Conservation (phyloP, 805 yeast genomes). For the Wickerhamomyces mucosus region DNA sequence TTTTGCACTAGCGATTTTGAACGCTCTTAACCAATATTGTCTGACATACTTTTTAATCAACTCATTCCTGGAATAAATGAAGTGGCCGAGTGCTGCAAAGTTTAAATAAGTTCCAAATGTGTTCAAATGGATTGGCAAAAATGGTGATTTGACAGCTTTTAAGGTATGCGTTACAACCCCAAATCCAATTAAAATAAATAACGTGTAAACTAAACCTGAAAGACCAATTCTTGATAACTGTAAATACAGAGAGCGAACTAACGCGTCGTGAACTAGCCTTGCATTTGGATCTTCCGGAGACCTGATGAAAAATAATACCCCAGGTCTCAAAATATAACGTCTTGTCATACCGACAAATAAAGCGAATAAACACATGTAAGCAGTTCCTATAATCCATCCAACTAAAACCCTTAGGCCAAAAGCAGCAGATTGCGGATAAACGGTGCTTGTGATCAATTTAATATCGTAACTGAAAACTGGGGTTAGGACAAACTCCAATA, state of each 20-base stretch:
- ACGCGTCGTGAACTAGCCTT: slow-evolving; percentile 76
- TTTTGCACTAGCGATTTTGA: slow-evolving; percentile 41
- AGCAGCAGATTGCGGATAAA: no score
- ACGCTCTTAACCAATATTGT: slow-evolving; percentile 53
- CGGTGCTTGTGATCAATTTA: neutral
- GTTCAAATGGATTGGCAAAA: slow-evolving; percentile 12
- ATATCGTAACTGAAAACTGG: slow-evolving; percentile 35
- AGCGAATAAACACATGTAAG: slow-evolving; percentile 83
- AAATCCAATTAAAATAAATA: slow-evolving; percentile 65
- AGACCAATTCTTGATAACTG: slow-evolving; percentile 67
- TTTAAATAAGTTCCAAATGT: neutral
- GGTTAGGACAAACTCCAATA: slow-evolving; percentile 58
- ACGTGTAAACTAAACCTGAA: slow-evolving; percentile 66
- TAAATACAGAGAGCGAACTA: slow-evolving; percentile 61
- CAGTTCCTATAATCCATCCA: slow-evolving; percentile 65
- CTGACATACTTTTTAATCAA: slow-evolving; percentile 28
- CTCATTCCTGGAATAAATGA: slow-evolving; percentile 2
- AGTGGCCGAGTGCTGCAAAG: neutral
- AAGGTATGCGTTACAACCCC: slow-evolving; percentile 32
- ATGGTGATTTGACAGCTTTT: slow-evolving; percentile 8
- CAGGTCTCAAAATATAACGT: slow-evolving; percentile 63
- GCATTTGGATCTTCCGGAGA: slow-evolving; percentile 93
- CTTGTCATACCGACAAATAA: slow-evolving; percentile 80
- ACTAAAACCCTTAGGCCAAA: neutral
- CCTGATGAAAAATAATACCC: slow-evolving; percentile 83